A percentile compares a stretch with the other conserved stretches of the same genome.
Conservation (phyloP, 1,284 basidiomycete genomes). For the Puccinia novopanici region DNA sequence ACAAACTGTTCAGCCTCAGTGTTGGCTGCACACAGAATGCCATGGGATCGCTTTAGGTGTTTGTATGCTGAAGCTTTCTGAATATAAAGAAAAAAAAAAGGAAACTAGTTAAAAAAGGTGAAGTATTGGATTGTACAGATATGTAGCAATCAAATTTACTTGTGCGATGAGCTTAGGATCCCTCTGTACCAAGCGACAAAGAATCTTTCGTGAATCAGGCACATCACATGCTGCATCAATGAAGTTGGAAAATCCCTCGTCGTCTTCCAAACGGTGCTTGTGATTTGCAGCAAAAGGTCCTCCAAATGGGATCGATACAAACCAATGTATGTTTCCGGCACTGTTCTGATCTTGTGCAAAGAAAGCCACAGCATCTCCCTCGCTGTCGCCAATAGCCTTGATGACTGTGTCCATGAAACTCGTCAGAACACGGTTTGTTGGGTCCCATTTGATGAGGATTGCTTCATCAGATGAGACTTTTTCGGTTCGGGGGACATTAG, state of each 20-base stretch:
- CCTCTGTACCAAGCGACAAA: not conserved
- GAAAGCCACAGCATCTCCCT: not conserved
- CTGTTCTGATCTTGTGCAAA: conserved; percentile 1
- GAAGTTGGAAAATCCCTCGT: not conserved
- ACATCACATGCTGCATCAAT: no score
- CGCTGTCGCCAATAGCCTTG: not conserved
- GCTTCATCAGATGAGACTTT: not conserved
- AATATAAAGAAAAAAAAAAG: no score
- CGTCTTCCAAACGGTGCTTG: not conserved
- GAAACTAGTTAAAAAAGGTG: no score
- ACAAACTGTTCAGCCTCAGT: no score
- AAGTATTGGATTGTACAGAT: no score
- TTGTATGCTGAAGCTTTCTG: no score
- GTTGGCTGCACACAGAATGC: no score
- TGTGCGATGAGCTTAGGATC: not conserved
- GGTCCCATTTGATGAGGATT: not conserved
- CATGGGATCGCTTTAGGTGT: no score
- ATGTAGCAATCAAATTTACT: not conserved
- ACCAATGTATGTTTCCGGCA: not conserved
- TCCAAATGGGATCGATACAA: not conserved
- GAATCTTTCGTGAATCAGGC: no score
- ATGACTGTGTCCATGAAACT: not conserved
- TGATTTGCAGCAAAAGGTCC: not conserved
- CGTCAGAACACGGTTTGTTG: not conserved
- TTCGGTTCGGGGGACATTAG: not conserved